Conservation (phyloP, 257 asterid genomes). For the Forsythia suspensa region DNA sequence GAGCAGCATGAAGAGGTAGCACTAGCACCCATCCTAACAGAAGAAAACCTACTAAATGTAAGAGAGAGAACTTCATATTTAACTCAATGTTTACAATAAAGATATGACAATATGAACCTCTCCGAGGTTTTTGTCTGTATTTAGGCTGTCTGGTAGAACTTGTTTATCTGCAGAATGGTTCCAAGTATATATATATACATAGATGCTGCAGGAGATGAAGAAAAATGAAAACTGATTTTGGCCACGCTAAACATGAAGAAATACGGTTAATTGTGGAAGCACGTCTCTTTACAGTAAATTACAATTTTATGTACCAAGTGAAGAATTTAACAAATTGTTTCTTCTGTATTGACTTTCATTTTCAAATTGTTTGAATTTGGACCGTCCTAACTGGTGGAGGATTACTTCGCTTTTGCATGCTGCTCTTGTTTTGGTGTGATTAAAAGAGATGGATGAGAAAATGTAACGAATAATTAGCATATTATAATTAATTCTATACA, state of each 20-base stretch:
- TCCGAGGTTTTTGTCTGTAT: background rate
- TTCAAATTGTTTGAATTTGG: background rate
- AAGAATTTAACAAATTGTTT: background rate
- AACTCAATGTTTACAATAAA: background rate
- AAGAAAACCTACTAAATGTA: conserved; percentile 20
- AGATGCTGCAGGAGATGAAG: background rate
- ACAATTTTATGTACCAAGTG: background rate
- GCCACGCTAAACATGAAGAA: background rate
- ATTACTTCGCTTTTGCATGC: conserved; percentile 1
- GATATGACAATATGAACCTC: background rate
- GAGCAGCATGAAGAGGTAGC: conserved; percentile 24
- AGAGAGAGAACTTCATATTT: conserved; percentile 6
- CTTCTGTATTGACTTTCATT: background rate
- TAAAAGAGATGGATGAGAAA: background rate
- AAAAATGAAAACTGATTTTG: background rate
- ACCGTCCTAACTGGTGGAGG: background rate
- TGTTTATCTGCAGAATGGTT: no score
- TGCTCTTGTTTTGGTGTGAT: conserved; percentile 7
- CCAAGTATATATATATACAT: background rate
- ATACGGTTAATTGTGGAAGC: background rate
- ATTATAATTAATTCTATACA: no score
- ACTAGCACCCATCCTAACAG: conserved; percentile 15
- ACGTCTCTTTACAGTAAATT: conserved; percentile 20
- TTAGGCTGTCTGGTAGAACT: background rate
- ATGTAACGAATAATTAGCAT: background rate